A percentile compares a stretch with the other conserved stretches of the same genome.
Conservation (phyloP, 306 rosid species). For the Luffa acutangula region DNA sequence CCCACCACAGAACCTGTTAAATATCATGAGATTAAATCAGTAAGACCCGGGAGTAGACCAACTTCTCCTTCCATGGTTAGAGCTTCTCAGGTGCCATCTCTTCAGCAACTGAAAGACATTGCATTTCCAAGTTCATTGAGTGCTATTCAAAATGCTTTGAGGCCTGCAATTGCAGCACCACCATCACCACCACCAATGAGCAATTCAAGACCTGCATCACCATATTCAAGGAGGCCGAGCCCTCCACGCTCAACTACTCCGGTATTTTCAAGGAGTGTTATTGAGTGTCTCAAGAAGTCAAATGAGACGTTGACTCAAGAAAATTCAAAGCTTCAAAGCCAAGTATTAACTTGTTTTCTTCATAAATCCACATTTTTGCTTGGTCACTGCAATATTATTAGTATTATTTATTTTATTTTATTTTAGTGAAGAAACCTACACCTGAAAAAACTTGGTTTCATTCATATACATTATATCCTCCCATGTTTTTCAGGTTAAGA, state of each 20-base stretch:
- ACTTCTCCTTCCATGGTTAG: constrained; percentile 42
- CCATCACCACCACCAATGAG: constrained; percentile 22
- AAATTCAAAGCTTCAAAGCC: constrained; percentile 50
- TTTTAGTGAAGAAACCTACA: neutral
- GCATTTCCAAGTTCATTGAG: constrained; percentile 60
- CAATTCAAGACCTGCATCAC: constrained; percentile 46
- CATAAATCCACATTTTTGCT: constrained; percentile 1
- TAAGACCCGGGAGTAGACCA: constrained; percentile 25
- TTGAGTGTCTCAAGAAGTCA: constrained; percentile 66
- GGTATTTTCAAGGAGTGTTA: constrained; percentile 67
- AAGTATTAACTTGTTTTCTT: constrained; percentile 34
- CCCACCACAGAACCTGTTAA: constrained; percentile 49
- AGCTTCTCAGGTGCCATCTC: constrained; percentile 54
- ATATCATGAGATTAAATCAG: constrained; percentile 43
- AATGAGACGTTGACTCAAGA: constrained; percentile 59
- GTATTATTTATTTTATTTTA: neutral
- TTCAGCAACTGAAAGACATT: constrained; percentile 55
- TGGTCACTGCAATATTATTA: neutral
- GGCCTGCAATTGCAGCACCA: constrained; percentile 22
- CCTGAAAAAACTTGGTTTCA: neutral
- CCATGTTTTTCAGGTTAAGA: constrained; percentile 37
- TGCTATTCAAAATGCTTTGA: constrained; percentile 43
- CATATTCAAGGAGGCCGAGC: constrained; percentile 66
- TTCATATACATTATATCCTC: constrained; percentile 10
- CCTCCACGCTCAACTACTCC: constrained; percentile 64